Percentiles rank a stretch among this genome's conserved stretches.
Evolutionary conservation across 2,329 filamentous ascomycete species (phyloP).

Genomic region (Fusarium dlaminii): DNA sequence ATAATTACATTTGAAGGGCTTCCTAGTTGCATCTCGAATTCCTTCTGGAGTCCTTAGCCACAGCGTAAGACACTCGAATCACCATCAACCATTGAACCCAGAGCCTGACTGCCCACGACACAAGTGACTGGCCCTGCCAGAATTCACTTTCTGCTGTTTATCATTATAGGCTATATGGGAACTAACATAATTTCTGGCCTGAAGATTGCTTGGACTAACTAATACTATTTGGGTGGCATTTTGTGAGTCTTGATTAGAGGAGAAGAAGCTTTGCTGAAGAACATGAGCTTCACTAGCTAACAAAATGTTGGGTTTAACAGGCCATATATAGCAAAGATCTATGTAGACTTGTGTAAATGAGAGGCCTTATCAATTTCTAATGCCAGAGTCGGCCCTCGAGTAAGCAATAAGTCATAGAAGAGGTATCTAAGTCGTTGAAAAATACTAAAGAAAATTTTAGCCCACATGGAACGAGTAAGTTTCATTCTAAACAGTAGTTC

Average conservation of each 20-base stretch:
- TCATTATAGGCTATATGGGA: not conserved
- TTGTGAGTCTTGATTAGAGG: not conserved
- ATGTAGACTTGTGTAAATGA: not conserved
- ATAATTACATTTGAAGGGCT: not conserved
- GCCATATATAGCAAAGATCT: too few species aligned
- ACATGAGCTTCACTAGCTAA: not conserved
- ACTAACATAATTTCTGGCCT: not conserved
- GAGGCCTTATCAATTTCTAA: not conserved
- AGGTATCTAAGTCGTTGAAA: not conserved
- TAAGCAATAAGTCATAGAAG: not conserved
- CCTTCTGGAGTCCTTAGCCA: too few species aligned
- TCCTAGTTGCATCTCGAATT: not conserved
- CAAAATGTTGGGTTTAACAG: not conserved
- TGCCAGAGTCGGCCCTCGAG: not conserved
- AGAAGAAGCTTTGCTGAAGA: not conserved
- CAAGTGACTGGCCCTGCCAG: too few species aligned
- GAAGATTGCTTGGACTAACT: not conserved
- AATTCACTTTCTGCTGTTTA: not conserved
- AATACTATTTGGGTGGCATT: not conserved
- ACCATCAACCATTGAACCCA: not conserved
- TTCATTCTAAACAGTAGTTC: not conserved
- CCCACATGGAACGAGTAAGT: not conserved
- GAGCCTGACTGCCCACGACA: not conserved
- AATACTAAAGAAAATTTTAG: not conserved
- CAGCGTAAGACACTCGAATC: not conserved